phyloP scores from a whole-genome alignment of 306 rosid species.

The Corylus heterophylla region DNA sequence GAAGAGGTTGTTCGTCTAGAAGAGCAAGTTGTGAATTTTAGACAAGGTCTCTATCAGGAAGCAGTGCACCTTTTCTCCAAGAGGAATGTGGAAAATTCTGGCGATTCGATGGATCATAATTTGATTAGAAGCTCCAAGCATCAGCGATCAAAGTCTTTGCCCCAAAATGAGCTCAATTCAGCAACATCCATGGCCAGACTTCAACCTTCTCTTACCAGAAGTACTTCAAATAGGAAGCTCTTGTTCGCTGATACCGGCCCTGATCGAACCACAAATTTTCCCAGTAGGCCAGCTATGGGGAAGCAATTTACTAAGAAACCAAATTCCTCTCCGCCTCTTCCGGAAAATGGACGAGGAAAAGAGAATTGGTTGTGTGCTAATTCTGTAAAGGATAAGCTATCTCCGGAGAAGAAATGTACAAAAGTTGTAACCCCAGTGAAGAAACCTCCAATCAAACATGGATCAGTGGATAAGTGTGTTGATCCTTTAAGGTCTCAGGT shows the following conservation, averaged over 20 bases:
- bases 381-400: constrained; percentile 51
- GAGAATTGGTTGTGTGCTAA: constrained; percentile 59
- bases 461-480: constrained; percentile 44
- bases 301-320: constrained; percentile 45
- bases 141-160: constrained; percentile 73
- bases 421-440: constrained; percentile 50
- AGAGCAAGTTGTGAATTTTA: constrained; percentile 79
- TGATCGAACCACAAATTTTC: constrained; percentile 39
- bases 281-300: constrained; percentile 36
- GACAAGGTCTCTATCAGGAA: constrained; percentile 84
- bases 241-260: constrained; percentile 38
- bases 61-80: constrained; percentile 69
- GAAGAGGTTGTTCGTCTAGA: constrained; percentile 86
- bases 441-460: constrained; percentile 56
- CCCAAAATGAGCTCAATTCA: constrained; percentile 62
- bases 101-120: constrained; percentile 42
- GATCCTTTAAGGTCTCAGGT: constrained; percentile 61
- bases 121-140: constrained; percentile 56
- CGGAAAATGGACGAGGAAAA: constrained; percentile 68
- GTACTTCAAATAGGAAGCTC: constrained; percentile 68
- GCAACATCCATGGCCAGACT: constrained; percentile 32
- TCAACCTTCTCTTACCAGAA: constrained; percentile 74
- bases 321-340: constrained; percentile 38
- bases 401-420: constrained; percentile 58
- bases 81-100: constrained; percentile 52